Base-by-base conservation (phyloP, 2,329 filamentous ascomycete genomes). In the Claviceps sp. region DNA sequence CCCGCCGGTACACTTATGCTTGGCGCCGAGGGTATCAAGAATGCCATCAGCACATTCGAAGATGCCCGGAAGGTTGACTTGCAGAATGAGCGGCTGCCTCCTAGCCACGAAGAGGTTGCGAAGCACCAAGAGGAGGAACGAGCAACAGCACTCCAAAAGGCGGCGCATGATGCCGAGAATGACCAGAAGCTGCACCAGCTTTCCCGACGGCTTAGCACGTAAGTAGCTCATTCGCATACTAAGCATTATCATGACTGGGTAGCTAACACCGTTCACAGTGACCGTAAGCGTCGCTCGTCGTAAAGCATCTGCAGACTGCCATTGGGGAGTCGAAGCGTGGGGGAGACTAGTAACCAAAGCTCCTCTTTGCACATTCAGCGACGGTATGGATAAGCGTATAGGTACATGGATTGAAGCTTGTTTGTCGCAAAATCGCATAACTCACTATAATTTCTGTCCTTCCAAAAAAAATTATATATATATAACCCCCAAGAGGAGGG, bases 1-100 rank as follows among this genome's bases (percentile, higher is more conserved):
- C 93, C 93, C 1, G 89, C 90, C 6, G 93, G 93, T 53, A 98
- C 93, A 5, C 83, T 98, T 56, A 97, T 98, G 93, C 80, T 97
- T 50, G 93, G 93, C 54, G 91, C 93, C 1, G 93, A 98, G 71
- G 93, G 93, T 54, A 96, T 97, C 74, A 98, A 97, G 76, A 90
- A 96, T 63, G 93, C 93, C 38, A 98, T 98, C 62, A 91, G 82
- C 70, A 94, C 82, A 60, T 98, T 98, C 60, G 93, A 98, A 67
- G 93, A 98, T 68, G 93, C 93, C 16, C 80, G 89, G 57, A 97
- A 96, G 75, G 90, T 98, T 48, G 93, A 98, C 72, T 64, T 97
- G 56, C 90, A 97, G 72, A 98, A 98, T 68, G 93, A 98, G 72
- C 81, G 89, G 56, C 75, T 98, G 57, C 93, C 93, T 48, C 93